Conservation (phyloP, 257 asterid species). For the Przewalskia tangutica region DNA sequence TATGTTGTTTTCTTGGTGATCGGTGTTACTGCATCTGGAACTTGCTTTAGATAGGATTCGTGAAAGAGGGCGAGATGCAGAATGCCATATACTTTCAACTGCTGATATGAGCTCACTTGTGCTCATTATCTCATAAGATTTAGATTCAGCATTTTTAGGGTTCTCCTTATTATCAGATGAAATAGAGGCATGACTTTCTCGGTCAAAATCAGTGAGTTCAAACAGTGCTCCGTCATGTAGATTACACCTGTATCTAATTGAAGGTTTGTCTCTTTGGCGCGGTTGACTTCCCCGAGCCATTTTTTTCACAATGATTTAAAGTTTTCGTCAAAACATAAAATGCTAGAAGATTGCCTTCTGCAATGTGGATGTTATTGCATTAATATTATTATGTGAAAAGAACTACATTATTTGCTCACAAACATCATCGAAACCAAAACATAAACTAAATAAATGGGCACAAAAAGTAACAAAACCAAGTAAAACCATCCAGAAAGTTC, state of each 20-base stretch:
- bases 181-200: slow-evolving; percentile 11
- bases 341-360: slow-evolving; percentile 4
- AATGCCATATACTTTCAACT: slow-evolving; percentile 45
- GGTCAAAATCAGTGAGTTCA: slow-evolving; percentile 34
- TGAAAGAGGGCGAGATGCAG: slow-evolving; percentile 51
- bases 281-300: slow-evolving; percentile 39
- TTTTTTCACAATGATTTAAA: background rate
- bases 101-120: slow-evolving; percentile 64
- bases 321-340: background rate
- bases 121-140: slow-evolving; percentile 42
- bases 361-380: background rate
- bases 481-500: background rate
- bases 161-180: slow-evolving; percentile 29
- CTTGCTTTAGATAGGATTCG: slow-evolving; percentile 30
- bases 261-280: slow-evolving; percentile 29
- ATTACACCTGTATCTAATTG: slow-evolving; percentile 32
- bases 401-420: background rate
- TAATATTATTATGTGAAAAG: background rate
- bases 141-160: slow-evolving; percentile 18
- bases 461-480: background rate
- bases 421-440: background rate
- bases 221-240: slow-evolving; percentile 26
- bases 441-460: background rate
- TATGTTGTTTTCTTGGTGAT: slow-evolving; percentile 16
- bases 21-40: slow-evolving; percentile 18